Evolutionary conservation across 176 grass and related monocot species (phyloP), one percentile per base, ranked within the genome.

Genomic region (Paspalum notatum): DNA sequence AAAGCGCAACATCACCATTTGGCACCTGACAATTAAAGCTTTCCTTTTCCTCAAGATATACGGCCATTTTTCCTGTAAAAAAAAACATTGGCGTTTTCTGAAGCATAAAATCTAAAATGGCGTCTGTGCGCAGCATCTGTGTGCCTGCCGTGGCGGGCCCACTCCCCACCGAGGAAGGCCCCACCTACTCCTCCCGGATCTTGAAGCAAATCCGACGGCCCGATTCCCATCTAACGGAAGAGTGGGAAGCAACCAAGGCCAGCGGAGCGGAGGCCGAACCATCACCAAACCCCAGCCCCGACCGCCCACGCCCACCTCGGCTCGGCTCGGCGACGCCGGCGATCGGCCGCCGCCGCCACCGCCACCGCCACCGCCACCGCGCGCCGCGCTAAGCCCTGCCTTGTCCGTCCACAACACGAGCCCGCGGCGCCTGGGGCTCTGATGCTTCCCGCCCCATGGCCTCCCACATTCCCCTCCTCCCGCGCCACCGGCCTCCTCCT

Each of bases 401-500:
- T 37, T 22, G 3, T n/a, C 83, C 27, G 11, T 53, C 25, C 62
- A 14, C 12, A 27, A 32, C 43, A 4, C 41, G 14, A 44, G 21
- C 46, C 12, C 72, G 71, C 12, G 25, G 66, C 58, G 21, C 32
- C 32, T 61, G 27, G 37, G 56, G 26, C 41, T 85, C 89, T 90
- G 87, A 97, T 97, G 94, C 90, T 90, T 88, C 80, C 75, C 80
- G 27, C 69, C 84, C 84, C 77, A 91, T 89, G 87, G 76, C 74
- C 72, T 54, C 70, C 82, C 68, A 84, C 61, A 90, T 88, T 90
- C 61, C 68, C 49, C 47, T 78, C 11, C 53, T 78, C 11, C 53
- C 62, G 53, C 62, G 75, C 58, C 81, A 62, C 51, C 56, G 59
- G 54, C 38, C 78, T 75, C 75, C 73, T 87, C 76, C 4, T 49